Evolutionary conservation across 139 green algal genomes (phyloP).

Genomic region (Chlorella sp.): DNA sequence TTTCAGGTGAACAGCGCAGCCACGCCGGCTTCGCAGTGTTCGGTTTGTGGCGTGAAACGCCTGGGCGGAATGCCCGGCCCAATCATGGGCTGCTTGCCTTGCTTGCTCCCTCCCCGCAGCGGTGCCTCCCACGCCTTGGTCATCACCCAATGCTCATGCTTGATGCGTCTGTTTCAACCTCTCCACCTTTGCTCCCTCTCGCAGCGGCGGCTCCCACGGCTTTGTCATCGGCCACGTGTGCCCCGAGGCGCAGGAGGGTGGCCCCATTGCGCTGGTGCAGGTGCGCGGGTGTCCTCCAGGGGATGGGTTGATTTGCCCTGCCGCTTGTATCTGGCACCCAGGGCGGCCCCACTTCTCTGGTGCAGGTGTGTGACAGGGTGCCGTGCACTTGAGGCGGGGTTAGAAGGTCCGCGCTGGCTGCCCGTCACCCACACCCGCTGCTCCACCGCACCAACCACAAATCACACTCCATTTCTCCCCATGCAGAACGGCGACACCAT

Average conservation of each 20-base stretch:
- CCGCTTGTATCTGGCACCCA: neutral
- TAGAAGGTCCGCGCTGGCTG: neutral
- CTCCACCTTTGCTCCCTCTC: neutral
- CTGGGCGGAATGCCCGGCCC: too few species aligned
- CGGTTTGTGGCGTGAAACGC: too few species aligned
- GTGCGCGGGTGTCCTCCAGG: too few species aligned
- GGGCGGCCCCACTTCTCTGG: too few species aligned
- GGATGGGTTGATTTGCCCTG: too few species aligned
- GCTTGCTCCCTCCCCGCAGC: too few species aligned
- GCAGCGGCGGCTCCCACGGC: slow-evolving; percentile 92
- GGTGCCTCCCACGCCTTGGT: too few species aligned
- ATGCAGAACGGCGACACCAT: slow-evolving; percentile 90
- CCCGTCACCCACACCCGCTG: neutral
- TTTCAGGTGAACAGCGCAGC: slow-evolving; percentile 69
- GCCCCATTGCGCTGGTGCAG: slow-evolving; percentile 87
- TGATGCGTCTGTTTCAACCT: neutral
- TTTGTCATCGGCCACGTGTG: slow-evolving; percentile 98
- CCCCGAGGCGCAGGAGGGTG: slow-evolving; percentile 95
- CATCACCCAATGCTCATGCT: too few species aligned
- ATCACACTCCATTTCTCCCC: slow-evolving; percentile 13
- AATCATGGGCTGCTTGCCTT: too few species aligned
- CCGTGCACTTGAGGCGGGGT: neutral
- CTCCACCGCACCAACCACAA: neutral
- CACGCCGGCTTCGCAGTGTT: too few species aligned
- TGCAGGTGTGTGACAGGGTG: neutral